Evolutionary conservation across 257 asterid genomes (phyloP).

Genomic region (Agastache rugosa): DNA sequence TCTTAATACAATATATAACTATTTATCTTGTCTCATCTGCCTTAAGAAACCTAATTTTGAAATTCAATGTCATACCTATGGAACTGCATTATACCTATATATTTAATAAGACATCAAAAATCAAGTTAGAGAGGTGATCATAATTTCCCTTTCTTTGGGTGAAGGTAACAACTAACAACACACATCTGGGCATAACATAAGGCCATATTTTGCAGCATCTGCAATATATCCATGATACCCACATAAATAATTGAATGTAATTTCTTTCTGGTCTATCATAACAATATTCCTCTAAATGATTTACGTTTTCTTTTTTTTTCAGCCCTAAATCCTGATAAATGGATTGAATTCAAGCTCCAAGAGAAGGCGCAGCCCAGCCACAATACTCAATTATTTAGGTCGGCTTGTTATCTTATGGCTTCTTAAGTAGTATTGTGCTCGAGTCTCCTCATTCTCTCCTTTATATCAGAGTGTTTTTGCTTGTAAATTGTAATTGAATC

Average conservation of each 20-base stretch:
- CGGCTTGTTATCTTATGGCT: constrained; percentile 32
- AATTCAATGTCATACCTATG: background rate
- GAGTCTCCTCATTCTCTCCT: constrained; percentile 14
- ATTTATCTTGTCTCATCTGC: no score
- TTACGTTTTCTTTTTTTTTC: constrained; percentile 44
- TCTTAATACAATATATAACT: no score
- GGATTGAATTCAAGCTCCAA: constrained; percentile 90
- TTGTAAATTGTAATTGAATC: constrained; percentile 10
- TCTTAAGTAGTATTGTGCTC: constrained; percentile 25
- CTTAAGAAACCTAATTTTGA: no score
- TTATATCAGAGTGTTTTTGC: background rate
- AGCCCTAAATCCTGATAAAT: constrained; percentile 88
- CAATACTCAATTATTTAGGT: constrained; percentile 92
- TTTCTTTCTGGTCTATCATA: constrained; percentile 6
- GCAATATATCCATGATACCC: constrained; percentile 3
- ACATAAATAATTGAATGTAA: constrained; percentile 7
- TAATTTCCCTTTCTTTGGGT: constrained; percentile 17
- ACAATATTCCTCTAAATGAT: constrained; percentile 5
- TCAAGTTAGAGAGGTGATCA: constrained; percentile 20
- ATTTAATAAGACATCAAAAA: constrained; percentile 5
- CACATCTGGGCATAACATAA: background rate
- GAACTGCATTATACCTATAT: constrained; percentile 22
- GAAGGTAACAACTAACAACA: constrained; percentile 13
- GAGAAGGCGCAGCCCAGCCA: constrained; percentile 92
- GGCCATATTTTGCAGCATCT: constrained; percentile 8